Base-by-base conservation (phyloP, 179 eudicot species). In the Amaranthus tricolor region DNA sequence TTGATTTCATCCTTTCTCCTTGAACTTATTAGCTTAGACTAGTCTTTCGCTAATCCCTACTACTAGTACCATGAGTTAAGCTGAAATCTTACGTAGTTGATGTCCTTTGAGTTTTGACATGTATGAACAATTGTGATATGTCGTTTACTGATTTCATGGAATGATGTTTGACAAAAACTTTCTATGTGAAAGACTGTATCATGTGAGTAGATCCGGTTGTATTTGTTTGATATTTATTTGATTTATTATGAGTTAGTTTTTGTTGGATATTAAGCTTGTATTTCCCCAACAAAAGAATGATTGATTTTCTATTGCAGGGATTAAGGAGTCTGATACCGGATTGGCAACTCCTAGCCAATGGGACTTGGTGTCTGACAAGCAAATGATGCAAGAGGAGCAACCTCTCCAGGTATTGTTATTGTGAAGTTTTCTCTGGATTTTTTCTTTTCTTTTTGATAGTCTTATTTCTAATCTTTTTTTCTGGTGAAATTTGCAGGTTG, bases 301-400 rank as follows among this genome's bases (percentile, higher is more conserved):
- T 71, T 40, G 54, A 21, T 47, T 20, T 73, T 50, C 58, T 66
- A 68, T 53, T 50, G 63, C 83, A 91, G 98, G 99, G 54, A 91
- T 91, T 74, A 96, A 93, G 87, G 99, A 93, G 72, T 96, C 99
- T 59, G 98, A 96, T 78, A 93, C 98, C 78, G 99, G 99, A 21
- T 83, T 96, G 71, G 98, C 97, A 73, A 85, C 97, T 63, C 98
- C 99, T 8, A 91, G 97, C 73, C 97, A 93, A 72, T 96, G 98
- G 99, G 96, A 96, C 82, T 90, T 96, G 77, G 97, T 89, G 43
- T 89, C 99, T 56, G 97, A 96, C 77, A 89, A 91, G 83, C 97
- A 91, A 85, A 96, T 96, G 98, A 91, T 96, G 96, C 91, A 90
- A 81, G 97, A 93, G 84, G 98, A 96, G 84, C 96, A 96, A 76